Percentiles rank a stretch among this genome's conserved stretches.
These are phyloP conservation scores for Trichoderma atrobrunneum DNA, from an alignment of 2,329 filamentous ascomycete species.

Conservation along the genomic window DNA sequence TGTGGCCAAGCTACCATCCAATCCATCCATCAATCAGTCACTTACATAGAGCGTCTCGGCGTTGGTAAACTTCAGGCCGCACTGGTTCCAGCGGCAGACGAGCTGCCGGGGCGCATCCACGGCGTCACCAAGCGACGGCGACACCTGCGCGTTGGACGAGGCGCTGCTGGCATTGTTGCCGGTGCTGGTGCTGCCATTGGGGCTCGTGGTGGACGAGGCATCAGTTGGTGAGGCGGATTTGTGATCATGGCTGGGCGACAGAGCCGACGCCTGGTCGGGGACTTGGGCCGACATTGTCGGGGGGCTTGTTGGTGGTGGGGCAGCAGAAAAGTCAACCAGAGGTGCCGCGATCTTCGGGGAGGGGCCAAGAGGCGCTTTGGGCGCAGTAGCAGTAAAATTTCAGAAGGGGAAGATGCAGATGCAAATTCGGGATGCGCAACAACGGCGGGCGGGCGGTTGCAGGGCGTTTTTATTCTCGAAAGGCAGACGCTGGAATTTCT, in stretches of 20 bases:
- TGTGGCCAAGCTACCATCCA: background rate
- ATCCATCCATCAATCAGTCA: slow-evolving; percentile 15
- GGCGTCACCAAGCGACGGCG: background rate
- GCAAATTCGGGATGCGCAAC: background rate
- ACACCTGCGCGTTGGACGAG: background rate
- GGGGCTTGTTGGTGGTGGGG: slow-evolving; percentile 5
- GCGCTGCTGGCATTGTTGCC: slow-evolving; percentile 4
- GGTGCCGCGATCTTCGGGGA: slow-evolving; percentile 7
- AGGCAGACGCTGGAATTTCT: background rate
- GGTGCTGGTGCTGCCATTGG: slow-evolving; percentile 7
- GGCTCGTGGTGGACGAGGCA: slow-evolving; percentile 10
- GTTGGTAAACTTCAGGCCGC: slow-evolving; percentile 56
- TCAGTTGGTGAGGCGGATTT: slow-evolving; percentile 26
- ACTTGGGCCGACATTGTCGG: slow-evolving; percentile 34
- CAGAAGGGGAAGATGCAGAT: background rate
- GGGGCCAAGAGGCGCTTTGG: slow-evolving; percentile 16
- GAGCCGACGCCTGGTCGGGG: slow-evolving; percentile 27
- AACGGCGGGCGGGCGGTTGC: background rate
- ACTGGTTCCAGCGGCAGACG: slow-evolving; percentile 59
- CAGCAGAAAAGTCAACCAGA: slow-evolving; percentile 6
- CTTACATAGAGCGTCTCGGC: slow-evolving; percentile 61
- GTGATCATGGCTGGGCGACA: slow-evolving; percentile 23
- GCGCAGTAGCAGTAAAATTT: background rate
- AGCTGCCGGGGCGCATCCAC: slow-evolving; percentile 32
- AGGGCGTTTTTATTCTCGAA: background rate